These are phyloP conservation scores for Thielaviopsis populi DNA, from an alignment of 2,329 filamentous ascomycete species.

Conservation along the genomic window DNA sequence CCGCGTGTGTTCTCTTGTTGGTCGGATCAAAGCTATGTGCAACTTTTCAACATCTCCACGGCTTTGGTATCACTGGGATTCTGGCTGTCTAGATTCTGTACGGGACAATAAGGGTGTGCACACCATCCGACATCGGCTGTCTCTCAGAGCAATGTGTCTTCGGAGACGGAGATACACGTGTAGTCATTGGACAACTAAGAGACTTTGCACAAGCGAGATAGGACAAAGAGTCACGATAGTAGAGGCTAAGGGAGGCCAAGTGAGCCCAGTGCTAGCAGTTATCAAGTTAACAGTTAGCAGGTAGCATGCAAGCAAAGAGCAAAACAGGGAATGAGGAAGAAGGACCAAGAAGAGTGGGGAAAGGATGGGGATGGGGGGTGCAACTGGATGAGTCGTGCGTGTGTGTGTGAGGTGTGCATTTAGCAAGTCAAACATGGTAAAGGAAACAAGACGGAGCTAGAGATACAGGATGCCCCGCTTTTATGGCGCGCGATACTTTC, in stretches of 20 bases:
- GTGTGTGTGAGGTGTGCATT: background rate
- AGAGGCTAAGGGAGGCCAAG: background rate
- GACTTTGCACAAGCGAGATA: background rate
- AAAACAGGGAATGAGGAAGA: background rate
- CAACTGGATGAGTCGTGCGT: background rate
- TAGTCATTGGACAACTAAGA: background rate
- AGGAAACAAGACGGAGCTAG: background rate
- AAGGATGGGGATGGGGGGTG: background rate
- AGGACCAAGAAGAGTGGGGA: background rate
- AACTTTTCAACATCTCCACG: background rate
- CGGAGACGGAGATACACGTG: background rate
- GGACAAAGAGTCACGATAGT: slow-evolving; percentile 4
- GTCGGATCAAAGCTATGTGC: background rate
- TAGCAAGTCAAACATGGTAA: background rate
- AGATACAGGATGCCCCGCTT: background rate
- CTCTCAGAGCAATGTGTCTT: background rate
- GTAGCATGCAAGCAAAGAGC: background rate
- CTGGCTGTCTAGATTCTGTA: background rate
- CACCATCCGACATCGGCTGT: background rate
- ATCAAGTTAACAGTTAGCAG: background rate
- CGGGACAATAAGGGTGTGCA: background rate
- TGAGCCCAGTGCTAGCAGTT: background rate
- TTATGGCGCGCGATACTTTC: background rate
- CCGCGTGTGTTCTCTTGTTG: background rate
- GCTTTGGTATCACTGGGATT: background rate